A percentile compares a stretch with the other conserved stretches of the same genome.
Evolutionary conservation across 1,139 yeast species (phyloP).

Genomic region (Zygosaccharomyces sapae): DNA sequence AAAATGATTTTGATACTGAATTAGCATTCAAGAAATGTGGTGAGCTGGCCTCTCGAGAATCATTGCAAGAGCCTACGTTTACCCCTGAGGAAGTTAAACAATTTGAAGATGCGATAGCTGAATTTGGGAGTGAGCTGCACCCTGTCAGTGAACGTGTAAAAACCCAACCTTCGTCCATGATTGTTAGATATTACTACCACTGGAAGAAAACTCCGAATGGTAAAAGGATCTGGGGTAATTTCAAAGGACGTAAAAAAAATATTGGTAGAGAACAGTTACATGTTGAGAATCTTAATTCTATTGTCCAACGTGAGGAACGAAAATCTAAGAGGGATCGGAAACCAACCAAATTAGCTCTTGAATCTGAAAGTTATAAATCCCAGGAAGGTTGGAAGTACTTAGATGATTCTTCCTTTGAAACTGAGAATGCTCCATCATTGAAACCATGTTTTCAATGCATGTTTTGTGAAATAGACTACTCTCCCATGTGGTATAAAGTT

Average conservation of each 20-base stretch:
- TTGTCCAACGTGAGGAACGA: conserved; percentile 32
- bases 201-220: conserved; percentile 90
- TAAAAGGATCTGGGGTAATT: conserved; percentile 61
- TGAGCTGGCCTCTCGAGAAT: conserved; percentile 48
- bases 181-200: conserved; percentile 78
- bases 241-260: conserved; percentile 64
- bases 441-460: conserved; percentile 33
- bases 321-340: conserved; percentile 28
- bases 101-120: conserved; percentile 73
- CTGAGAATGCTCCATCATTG: conserved; percentile 24
- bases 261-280: conserved; percentile 19
- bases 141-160: conserved; percentile 67
- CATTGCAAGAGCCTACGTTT: conserved; percentile 73
- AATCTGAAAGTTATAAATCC: conserved; percentile 9
- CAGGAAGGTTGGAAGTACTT: conserved; percentile 23
- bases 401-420: conserved; percentile 43
- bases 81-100: conserved; percentile 54
- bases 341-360: conserved; percentile 13
- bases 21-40: conserved; percentile 43
- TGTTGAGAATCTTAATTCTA: conserved; percentile 27
- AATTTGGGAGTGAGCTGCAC: conserved; percentile 74
- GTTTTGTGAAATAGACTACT: conserved; percentile 32
- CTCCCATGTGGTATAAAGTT: conserved; percentile 39
- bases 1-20: conserved; percentile 46
- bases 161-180: conserved; percentile 67